Conservation (phyloP, 2,329 filamentous ascomycete genomes). For the Alternaria triticimaculans region DNA sequence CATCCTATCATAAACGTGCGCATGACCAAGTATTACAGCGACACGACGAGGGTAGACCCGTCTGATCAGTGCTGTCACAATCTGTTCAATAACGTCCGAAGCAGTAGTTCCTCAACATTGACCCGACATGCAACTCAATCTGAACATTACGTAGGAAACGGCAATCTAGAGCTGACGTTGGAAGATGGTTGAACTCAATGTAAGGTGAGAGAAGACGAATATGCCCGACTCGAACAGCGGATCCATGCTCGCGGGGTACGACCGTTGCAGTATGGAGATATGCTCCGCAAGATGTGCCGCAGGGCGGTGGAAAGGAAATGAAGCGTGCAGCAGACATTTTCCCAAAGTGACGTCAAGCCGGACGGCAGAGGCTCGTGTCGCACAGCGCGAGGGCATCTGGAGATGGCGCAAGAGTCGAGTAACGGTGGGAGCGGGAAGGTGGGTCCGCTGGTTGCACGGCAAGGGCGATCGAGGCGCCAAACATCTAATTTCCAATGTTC, state of each 20-base stretch:
- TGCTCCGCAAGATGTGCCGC: conserved; percentile 1
- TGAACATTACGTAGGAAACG: neutral
- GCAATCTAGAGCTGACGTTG: neutral
- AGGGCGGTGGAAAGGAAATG: conserved; percentile 17
- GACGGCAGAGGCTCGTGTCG: conserved; percentile 1
- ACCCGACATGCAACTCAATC: neutral
- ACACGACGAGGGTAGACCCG: neutral
- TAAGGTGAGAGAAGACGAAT: neutral
- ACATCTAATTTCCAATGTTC: conserved; percentile 40
- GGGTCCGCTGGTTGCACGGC: conserved; percentile 26
- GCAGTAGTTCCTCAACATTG: neutral
- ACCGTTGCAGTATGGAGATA: neutral
- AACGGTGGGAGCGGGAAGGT: conserved; percentile 17
- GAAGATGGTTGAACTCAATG: neutral
- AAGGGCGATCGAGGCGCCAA: conserved; percentile 27
- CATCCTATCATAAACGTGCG: neutral
- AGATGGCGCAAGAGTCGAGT: conserved; percentile 16
- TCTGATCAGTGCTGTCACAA: neutral
- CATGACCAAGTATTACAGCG: neutral
- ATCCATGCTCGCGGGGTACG: neutral
- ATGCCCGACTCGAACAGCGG: neutral
- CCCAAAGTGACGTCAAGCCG: conserved; percentile 26
- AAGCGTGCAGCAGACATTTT: neutral
- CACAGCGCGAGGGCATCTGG: neutral
- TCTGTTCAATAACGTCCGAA: neutral